These are phyloP conservation scores for Lactarius hatsudake DNA, from an alignment of 768 basidiomycete genomes.

Conservation along the genomic window DNA sequence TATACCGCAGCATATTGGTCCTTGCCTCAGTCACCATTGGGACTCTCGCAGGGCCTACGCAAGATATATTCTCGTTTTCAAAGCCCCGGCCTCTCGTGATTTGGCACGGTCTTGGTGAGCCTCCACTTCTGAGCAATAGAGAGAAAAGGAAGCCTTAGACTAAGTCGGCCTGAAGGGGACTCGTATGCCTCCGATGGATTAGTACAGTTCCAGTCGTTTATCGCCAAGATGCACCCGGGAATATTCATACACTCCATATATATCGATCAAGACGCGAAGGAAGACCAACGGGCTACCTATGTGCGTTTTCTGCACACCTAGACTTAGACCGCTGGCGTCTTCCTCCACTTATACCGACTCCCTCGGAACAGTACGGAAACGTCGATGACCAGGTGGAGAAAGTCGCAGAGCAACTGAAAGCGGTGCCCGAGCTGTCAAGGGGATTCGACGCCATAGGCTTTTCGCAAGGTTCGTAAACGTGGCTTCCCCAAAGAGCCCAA, in stretches of 20 bases:
- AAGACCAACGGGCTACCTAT: slow-evolving; percentile 67
- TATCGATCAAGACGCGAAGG: slow-evolving; percentile 57
- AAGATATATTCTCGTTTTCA: slow-evolving; percentile 12
- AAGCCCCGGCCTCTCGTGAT: slow-evolving; percentile 58
- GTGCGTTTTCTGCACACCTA: slow-evolving; percentile 44
- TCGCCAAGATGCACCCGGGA: slow-evolving; percentile 65
- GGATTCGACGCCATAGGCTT: slow-evolving; percentile 89
- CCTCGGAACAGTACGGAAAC: slow-evolving; percentile 62
- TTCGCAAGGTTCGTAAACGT: slow-evolving; percentile 60
- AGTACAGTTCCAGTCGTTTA: slow-evolving; percentile 54
- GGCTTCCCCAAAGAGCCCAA: not conserved
- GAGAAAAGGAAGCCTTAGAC: not conserved
- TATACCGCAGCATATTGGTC: slow-evolving; percentile 6
- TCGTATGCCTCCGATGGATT: slow-evolving; percentile 72
- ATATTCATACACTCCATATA: slow-evolving; percentile 77
- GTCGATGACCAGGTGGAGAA: slow-evolving; percentile 64
- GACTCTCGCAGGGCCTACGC: slow-evolving; percentile 9
- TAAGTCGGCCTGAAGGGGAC: slow-evolving; percentile 48
- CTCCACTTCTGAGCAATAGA: not conserved
- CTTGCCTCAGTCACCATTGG: slow-evolving; percentile 5
- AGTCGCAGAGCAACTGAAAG: slow-evolving; percentile 62
- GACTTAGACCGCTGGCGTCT: not conserved
- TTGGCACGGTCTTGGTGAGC: slow-evolving; percentile 70
- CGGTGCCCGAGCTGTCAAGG: slow-evolving; percentile 56
- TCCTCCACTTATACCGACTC: not conserved